Percentiles rank a stretch among this genome's conserved stretches.
phyloP scores from a whole-genome alignment of 2,329 filamentous ascomycete species.

The Fusarium cicatricum region DNA sequence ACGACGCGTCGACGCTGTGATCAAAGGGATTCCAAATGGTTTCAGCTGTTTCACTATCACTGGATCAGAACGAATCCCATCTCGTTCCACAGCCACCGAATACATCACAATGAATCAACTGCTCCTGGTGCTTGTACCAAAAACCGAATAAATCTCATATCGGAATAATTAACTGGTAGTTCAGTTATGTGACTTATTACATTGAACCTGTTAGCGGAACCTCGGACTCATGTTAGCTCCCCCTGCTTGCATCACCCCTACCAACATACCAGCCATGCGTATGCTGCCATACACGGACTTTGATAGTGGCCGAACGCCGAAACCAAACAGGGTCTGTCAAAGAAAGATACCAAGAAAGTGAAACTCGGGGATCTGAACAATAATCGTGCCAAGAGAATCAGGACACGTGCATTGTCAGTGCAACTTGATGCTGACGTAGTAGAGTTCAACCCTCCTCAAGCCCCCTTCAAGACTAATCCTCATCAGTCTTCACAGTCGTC shows the following conservation, averaged over 20 bases:
- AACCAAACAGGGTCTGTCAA: slow-evolving; percentile 27
- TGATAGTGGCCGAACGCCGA: slow-evolving; percentile 26
- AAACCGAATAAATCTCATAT: neutral
- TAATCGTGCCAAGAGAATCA: neutral
- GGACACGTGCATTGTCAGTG: slow-evolving; percentile 7
- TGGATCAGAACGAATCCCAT: neutral
- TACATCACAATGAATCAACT: slow-evolving; percentile 9
- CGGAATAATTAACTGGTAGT: slow-evolving; percentile 14
- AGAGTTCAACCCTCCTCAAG: neutral
- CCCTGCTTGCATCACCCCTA: slow-evolving; percentile 10
- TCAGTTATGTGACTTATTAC: slow-evolving; percentile 18
- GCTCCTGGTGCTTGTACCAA: slow-evolving; percentile 5
- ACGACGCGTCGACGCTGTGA: too few relatives aligned
- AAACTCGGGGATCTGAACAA: neutral
- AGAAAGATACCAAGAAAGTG: slow-evolving; percentile 13
- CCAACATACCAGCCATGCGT: neutral
- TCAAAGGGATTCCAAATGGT: neutral
- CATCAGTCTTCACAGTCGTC: slow-evolving; percentile 1
- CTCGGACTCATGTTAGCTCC: slow-evolving; percentile 1
- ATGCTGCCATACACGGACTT: slow-evolving; percentile 7
- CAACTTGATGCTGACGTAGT: neutral
- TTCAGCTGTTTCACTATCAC: slow-evolving; percentile 1
- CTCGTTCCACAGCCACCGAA: neutral
- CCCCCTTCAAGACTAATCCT: slow-evolving; percentile 3
- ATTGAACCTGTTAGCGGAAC: slow-evolving; percentile 11